Evolutionary conservation across 441 rosid genomes (phyloP).

Genomic region (Populus hybrid): DNA sequence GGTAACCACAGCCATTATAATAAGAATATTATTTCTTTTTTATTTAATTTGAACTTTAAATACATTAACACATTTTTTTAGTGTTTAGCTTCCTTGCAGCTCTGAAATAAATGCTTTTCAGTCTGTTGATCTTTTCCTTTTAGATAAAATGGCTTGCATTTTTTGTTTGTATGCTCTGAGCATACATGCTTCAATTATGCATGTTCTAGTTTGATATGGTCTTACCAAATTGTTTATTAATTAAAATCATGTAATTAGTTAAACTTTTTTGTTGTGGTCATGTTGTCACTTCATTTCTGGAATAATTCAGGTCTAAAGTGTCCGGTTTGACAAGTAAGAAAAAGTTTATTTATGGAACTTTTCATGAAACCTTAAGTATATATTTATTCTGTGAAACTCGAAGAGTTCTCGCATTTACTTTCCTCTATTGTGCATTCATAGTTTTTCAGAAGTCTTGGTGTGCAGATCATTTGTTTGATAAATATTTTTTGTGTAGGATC

Average conservation of each 20-base stretch:
- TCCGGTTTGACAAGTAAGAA: not conserved
- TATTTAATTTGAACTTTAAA: not conserved
- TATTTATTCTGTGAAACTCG: not conserved
- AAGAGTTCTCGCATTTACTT: not conserved
- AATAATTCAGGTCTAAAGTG: not conserved
- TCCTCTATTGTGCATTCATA: not conserved
- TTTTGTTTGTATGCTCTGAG: not conserved
- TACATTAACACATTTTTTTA: not conserved
- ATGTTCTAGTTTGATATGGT: not conserved
- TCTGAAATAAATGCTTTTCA: not conserved
- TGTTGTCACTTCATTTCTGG: not conserved
- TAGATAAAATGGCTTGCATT: not conserved
- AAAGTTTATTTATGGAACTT: not conserved
- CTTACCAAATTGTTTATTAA: not conserved
- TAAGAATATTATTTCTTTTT: not conserved
- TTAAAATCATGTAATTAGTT: not conserved
- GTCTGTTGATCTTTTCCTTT: no score
- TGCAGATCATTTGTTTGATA: slow-evolving; percentile 20
- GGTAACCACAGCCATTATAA: not conserved
- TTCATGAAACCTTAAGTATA: not conserved
- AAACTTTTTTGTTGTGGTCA: not conserved
- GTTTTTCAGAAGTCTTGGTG: slow-evolving; percentile 10
- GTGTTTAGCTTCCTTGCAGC: not conserved
- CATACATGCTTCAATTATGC: not conserved
- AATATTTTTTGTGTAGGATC: slow-evolving; percentile 57